phyloP scores from a whole-genome alignment of 768 basidiomycete genomes.

The Rhizopogon salebrosus region DNA sequence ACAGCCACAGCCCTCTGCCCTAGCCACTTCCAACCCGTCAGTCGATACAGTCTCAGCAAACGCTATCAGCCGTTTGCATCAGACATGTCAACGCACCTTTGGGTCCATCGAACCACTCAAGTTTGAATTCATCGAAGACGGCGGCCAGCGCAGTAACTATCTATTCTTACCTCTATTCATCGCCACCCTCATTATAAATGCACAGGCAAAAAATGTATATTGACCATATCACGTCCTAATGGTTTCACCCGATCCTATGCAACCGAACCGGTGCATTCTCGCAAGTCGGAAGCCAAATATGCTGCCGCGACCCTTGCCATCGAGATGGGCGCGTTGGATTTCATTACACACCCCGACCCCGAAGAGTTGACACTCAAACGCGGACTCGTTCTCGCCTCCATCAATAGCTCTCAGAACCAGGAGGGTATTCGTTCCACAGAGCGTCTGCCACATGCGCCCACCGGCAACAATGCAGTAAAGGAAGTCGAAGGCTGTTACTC shows the following conservation, averaged over 20 bases:
- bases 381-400: slow-evolving; percentile 22
- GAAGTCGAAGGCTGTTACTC: slow-evolving; percentile 50
- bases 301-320: slow-evolving; percentile 51
- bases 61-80: slow-evolving; percentile 33
- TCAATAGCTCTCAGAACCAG: slow-evolving; percentile 18
- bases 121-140: slow-evolving; percentile 44
- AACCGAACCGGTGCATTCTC: slow-evolving; percentile 38
- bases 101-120: slow-evolving; percentile 37
- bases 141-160: slow-evolving; percentile 30
- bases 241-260: slow-evolving; percentile 49
- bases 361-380: slow-evolving; percentile 31
- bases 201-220: slow-evolving; percentile 53
- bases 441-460: neutral
- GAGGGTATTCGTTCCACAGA: slow-evolving; percentile 1
- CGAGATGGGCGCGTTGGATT: slow-evolving; percentile 56
- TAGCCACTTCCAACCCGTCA: neutral
- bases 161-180: too few relatives aligned
- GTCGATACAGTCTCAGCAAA: slow-evolving; percentile 11
- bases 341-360: slow-evolving; percentile 44
- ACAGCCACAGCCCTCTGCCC: slow-evolving; percentile 3
- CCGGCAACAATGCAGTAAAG: slow-evolving; percentile 20
- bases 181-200: slow-evolving; percentile 1
- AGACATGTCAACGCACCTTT: slow-evolving; percentile 37
- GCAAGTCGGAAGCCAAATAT: slow-evolving; percentile 49
- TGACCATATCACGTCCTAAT: slow-evolving; percentile 55